Conservation (phyloP, 345 rosid species). For the Raphanus raphanistrum region DNA sequence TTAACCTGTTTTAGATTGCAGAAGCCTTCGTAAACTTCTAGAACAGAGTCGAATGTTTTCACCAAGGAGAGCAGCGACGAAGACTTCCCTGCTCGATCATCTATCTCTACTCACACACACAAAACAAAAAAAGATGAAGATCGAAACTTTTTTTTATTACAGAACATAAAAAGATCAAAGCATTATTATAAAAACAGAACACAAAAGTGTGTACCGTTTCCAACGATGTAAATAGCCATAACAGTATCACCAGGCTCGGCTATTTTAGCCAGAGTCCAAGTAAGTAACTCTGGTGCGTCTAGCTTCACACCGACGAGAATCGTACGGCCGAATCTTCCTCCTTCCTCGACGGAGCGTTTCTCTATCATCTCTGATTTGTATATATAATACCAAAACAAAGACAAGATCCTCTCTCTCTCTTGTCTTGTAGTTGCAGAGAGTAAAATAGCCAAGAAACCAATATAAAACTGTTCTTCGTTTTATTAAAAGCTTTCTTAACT, state of each 20-base stretch:
- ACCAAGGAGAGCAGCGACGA: slow-evolving; percentile 77
- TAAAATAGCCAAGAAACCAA: no score
- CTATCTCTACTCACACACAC: slow-evolving; percentile 41
- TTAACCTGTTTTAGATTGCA: slow-evolving; percentile 99
- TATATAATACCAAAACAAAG: no score
- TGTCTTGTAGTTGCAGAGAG: no score
- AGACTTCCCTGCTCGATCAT: slow-evolving; percentile 39
- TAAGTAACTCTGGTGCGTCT: slow-evolving; percentile 70
- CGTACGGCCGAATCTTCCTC: slow-evolving; percentile 39
- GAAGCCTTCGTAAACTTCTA: slow-evolving; percentile 90
- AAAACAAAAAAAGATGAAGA: neutral
- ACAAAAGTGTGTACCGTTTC: slow-evolving; percentile 42
- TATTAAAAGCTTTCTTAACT: no score
- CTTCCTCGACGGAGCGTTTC: slow-evolving; percentile 32
- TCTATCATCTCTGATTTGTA: slow-evolving; percentile 39
- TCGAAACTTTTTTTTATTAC: neutral
- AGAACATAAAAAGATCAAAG: neutral
- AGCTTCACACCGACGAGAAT: slow-evolving; percentile 84
- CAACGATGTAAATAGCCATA: slow-evolving; percentile 80
- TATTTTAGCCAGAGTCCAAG: slow-evolving; percentile 87
- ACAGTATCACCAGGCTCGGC: slow-evolving; percentile 87
- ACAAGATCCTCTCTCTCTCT: no score
- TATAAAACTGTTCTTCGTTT: no score
- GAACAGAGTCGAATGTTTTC: slow-evolving; percentile 79
- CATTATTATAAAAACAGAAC: no score